Evolutionary conservation across 2,329 filamentous ascomycete species (phyloP).

Genomic region (Talaromyces amestolkiae): DNA sequence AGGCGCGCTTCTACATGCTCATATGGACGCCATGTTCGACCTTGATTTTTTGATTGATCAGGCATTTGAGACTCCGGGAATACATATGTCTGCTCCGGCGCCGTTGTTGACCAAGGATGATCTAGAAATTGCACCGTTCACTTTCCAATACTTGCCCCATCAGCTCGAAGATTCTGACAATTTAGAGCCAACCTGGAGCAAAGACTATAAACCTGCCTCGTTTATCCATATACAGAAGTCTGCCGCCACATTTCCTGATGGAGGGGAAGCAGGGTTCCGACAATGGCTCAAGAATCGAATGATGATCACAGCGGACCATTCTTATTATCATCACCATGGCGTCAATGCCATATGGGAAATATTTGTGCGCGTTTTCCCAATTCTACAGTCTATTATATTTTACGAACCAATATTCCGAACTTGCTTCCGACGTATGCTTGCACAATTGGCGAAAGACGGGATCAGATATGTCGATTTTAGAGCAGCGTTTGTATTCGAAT

Average conservation of each 20-base stretch:
- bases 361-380: constrained; percentile 70
- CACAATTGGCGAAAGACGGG: constrained; percentile 72
- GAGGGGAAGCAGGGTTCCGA: constrained; percentile 69
- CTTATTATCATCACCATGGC: constrained; percentile 76
- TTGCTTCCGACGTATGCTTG: constrained; percentile 70
- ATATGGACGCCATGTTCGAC: constrained; percentile 88
- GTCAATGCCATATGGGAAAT: constrained; percentile 81
- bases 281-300: constrained; percentile 73
- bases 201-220: constrained; percentile 58
- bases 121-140: constrained; percentile 55
- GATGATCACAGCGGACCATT: constrained; percentile 69
- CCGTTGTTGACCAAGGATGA: constrained; percentile 56
- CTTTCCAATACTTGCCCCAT: constrained; percentile 60
- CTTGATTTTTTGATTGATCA: constrained; percentile 74
- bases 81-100: constrained; percentile 64
- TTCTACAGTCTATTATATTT: constrained; percentile 72
- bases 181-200: constrained; percentile 62
- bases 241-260: constrained; percentile 71
- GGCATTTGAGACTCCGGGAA: constrained; percentile 67
- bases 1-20: constrained; percentile 68
- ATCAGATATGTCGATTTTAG: constrained; percentile 82
- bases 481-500: constrained; percentile 70
- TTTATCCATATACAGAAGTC: constrained; percentile 60
- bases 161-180: constrained; percentile 45
- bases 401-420: constrained; percentile 86